Percentiles rank a stretch among this genome's conserved stretches.
Evolutionary conservation across 2,329 filamentous ascomycete species (phyloP).

Genomic region (Cordyceps pruinosa): DNA sequence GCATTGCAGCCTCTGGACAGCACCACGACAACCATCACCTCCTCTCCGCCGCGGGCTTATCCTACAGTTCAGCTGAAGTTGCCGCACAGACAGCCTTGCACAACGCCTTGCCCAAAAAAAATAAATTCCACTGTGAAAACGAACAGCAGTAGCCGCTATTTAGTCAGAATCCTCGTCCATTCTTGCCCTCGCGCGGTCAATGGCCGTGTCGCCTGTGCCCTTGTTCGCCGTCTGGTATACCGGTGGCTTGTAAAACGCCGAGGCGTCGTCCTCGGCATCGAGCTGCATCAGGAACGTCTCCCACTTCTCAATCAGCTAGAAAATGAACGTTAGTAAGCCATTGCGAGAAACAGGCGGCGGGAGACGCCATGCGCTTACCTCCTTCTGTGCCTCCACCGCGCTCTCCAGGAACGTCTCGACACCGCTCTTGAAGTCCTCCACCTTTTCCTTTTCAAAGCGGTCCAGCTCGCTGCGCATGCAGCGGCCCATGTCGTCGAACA

Average conservation of each 20-base stretch:
- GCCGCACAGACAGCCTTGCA: conserved; percentile 1
- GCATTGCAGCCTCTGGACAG: neutral
- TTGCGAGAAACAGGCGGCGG: no score
- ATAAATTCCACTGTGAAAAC: neutral
- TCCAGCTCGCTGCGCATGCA: conserved; percentile 88
- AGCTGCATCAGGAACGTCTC: conserved; percentile 96
- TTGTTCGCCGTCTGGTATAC: conserved; percentile 46
- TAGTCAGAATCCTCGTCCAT: conserved; percentile 57
- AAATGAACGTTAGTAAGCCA: conserved; percentile 19
- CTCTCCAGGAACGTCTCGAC: conserved; percentile 97
- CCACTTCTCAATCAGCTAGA: conserved; percentile 75
- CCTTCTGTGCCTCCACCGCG: conserved; percentile 95
- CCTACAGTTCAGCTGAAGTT: neutral
- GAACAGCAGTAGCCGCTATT: neutral
- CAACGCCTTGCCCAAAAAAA: conserved; percentile 7
- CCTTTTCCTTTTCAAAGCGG: conserved; percentile 92
- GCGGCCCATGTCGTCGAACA: conserved; percentile 97
- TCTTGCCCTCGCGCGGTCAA: conserved; percentile 51
- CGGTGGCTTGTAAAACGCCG: conserved; percentile 57
- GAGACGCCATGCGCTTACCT: conserved; percentile 50
- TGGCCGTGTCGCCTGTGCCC: conserved; percentile 49
- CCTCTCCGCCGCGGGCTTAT: neutral
- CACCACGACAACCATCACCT: neutral
- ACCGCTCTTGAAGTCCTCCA: conserved; percentile 97
- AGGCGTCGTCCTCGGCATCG: conserved; percentile 83